phyloP scores from a whole-genome alignment of 805 yeast genomes.

The Ogataea haglerorum region DNA sequence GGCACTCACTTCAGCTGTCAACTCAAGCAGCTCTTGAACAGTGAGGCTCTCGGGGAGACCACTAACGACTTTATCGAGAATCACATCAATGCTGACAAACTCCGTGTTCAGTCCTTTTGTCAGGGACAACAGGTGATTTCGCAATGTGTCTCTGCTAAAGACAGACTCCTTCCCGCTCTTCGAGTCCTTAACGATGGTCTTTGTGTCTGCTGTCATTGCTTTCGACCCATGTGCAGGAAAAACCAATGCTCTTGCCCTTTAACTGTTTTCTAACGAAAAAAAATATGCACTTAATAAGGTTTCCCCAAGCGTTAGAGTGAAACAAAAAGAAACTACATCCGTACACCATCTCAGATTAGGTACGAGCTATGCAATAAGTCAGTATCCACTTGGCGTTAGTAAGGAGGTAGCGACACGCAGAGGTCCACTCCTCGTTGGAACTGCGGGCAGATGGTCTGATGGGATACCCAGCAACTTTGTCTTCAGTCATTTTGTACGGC shows the following conservation, averaged over 20 bases:
- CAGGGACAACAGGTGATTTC: conserved; percentile 8
- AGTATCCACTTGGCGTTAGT: conserved; percentile 84
- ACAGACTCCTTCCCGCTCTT: conserved; percentile 1
- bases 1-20: conserved; percentile 92
- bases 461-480: conserved; percentile 71
- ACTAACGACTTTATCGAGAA: conserved; percentile 43
- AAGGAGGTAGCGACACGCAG: conserved; percentile 77
- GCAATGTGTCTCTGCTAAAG: conserved; percentile 14
- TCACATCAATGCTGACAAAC: conserved; percentile 43
- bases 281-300: conserved; percentile 9
- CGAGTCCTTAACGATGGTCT: conserved; percentile 5
- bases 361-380: conserved; percentile 56
- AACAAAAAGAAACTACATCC: conserved; percentile 2
- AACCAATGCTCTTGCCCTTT: neutral
- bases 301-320: conserved; percentile 4
- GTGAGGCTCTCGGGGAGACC: conserved; percentile 50
- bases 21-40: conserved; percentile 36
- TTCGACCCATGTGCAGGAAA: neutral
- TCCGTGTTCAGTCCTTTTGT: conserved; percentile 37
- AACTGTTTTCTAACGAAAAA: neutral
- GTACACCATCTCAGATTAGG: neutral
- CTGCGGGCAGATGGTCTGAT: conserved; percentile 63
- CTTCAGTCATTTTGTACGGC: conserved; percentile 71
- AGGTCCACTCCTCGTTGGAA: conserved; percentile 81
- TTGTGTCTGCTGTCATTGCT: conserved; percentile 13